These are phyloP conservation scores for Talaromyces funiculosus DNA, from an alignment of 2,329 filamentous ascomycete genomes.

Conservation along the genomic window DNA sequence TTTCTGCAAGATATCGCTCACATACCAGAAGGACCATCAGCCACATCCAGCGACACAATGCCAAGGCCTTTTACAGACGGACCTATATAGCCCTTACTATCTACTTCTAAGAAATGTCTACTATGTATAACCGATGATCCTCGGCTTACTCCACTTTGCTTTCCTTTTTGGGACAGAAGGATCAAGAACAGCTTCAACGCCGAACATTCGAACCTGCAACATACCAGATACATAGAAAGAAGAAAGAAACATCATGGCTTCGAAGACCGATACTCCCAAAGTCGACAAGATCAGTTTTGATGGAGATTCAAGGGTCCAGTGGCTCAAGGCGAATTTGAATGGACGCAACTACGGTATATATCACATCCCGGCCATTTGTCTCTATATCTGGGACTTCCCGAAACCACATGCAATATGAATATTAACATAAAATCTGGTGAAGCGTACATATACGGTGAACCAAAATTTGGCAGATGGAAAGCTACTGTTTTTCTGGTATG, in stretches of 20 bases:
- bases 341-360: slow-evolving; percentile 60
- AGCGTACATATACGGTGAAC: slow-evolving; percentile 51
- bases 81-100: too few species aligned
- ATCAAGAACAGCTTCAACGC: not conserved
- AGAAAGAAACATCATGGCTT: slow-evolving; percentile 1
- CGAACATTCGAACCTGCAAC: not conserved
- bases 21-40: not conserved
- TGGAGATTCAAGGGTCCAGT: slow-evolving; percentile 61
- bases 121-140: not conserved
- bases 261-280: not conserved
- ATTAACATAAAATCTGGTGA: too few species aligned
- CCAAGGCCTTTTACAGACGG: too few species aligned
- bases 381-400: too few species aligned
- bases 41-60: too few species aligned
- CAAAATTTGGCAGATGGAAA: slow-evolving; percentile 38
- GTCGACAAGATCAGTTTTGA: slow-evolving; percentile 58
- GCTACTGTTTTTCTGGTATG: slow-evolving; percentile 51
- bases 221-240: not conserved
- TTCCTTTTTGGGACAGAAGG: not conserved
- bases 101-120: too few species aligned
- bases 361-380: not conserved
- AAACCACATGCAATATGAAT: too few species aligned
- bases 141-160: slow-evolving; percentile 3
- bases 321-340: slow-evolving; percentile 58
- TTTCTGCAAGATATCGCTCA: not conserved